Evolutionary conservation across 1,139 yeast species (phyloP), one percentile per base, ranked within the genome.

Genomic region (Yamadazyma songkhlaensis): DNA sequence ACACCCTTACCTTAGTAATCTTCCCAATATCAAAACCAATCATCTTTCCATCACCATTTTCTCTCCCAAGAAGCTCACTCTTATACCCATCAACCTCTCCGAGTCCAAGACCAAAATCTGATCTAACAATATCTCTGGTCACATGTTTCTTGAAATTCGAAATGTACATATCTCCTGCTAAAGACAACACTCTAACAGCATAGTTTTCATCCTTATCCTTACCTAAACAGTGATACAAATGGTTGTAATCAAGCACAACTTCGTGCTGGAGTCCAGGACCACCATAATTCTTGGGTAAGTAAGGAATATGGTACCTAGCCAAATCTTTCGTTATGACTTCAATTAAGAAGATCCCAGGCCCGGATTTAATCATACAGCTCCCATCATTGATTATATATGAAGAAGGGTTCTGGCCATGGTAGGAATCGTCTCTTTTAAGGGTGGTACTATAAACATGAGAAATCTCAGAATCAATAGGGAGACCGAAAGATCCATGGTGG

Each of bases 401-500:
- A 2, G 54, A 41, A 0, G 72, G 69, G 1, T 55, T 58, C 3
- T 48, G 46, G 24, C 48, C 46, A 2, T 50, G 49, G 37, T 54
- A 51, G 4, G 39, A 36, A 17, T 49, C 40, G 38, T 62, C 55
- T 6, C 55, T 53, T 8, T 30, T 25, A 35, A 43, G 39, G 2
- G 63, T 57, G 0, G 74, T 64, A 1, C 51, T 32, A 20, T 37
- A 51, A 1, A 52, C 43, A 42, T 71, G 70, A 7, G 40, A 25
- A 5, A 21, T 14, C 29, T 44, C 43, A 22, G 36, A 34, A 54
- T 92, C 97, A 9, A 67, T 57, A 0, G 95, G 94, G 22, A 85
- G 57, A 2, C 82, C 61, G 58, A 90, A 90, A 0, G 87, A 77
- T 5, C 85, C 95, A 58, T 92, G 97, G 54, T 77, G 78, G 33